Evolutionary conservation across 257 asterid genomes (phyloP).

Genomic region (Solanum phureja): DNA sequence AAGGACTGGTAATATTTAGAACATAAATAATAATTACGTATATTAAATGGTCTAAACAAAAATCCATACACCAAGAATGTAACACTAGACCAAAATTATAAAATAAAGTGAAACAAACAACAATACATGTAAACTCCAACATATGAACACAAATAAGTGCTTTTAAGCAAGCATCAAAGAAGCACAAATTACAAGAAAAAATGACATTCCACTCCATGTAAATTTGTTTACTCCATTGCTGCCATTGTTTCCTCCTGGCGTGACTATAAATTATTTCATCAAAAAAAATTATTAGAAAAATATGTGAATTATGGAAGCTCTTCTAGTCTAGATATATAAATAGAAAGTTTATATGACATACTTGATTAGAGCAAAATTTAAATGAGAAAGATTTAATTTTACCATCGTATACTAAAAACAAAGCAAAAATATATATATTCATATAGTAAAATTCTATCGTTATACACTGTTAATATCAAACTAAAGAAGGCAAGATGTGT

Average conservation of each 20-base stretch:
- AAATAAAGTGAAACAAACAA: not conserved
- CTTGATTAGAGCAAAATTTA: not conserved
- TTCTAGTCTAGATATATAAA: not conserved
- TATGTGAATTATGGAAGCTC: not conserved
- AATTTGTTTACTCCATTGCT: slow-evolving; percentile 21
- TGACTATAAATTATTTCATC: not conserved
- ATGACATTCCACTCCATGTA: slow-evolving; percentile 36
- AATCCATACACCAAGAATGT: not conserved
- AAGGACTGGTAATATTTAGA: not conserved
- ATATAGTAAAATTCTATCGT: not conserved
- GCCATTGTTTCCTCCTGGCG: not conserved
- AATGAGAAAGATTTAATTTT: not conserved
- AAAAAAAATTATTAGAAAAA: not conserved
- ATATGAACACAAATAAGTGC: not conserved
- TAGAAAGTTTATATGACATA: not conserved
- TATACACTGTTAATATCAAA: not conserved
- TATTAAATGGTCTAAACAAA: not conserved
- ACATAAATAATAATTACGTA: not conserved
- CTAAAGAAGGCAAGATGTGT: no score
- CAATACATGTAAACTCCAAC: not conserved
- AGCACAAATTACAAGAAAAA: slow-evolving; percentile 28
- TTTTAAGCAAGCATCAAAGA: slow-evolving; percentile 26
- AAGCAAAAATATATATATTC: no score
- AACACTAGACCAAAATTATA: not conserved
- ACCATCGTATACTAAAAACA: not conserved